Evolutionary conservation across 1,284 basidiomycete species (phyloP), one percentile per base, ranked within the genome.

Genomic region (Fomitiporia mediterranea): DNA sequence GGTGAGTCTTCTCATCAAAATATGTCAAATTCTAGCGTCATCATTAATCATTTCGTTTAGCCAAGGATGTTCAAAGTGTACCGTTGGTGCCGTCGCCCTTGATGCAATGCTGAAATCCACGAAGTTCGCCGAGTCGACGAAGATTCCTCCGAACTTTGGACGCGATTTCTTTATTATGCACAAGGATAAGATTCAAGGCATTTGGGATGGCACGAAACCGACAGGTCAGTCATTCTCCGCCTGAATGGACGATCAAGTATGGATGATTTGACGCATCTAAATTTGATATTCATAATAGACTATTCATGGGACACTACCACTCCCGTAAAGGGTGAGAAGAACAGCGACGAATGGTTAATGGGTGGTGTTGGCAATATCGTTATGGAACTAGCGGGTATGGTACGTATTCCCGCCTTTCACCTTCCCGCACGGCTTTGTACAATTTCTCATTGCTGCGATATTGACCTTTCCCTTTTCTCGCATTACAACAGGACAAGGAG

Each of bases 1-100:
- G 60, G 60, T 61, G 21, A 28, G 58, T 38, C n/a, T 23, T 19
- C 28, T 40, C 23, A 9, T 5, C 30, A 23, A 13, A 15, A 4
- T 11, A 25, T 38, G 6, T 3, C 37, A 19, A 27, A 7, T 27
- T 32, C 27, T 35, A 43, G 28, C 28, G 9, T 25, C 32, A 15
- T 35, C 9, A 27, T 8, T 6, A 46, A 56, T 25, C 2, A 15
- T 2, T 42, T 4, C 23, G 15, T 39, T 11, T 23, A 61, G 57
- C 4, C 57, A 61, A 55, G 60, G 60, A 19, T 51, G 53, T 21
- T 53, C 53, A 1, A 61, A 61, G 21, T 48, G 49, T 17, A 38
- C 51, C 28, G 39, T 61, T 5, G 56, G 57, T n/a, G 60, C 57
- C n/a, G 44, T 57, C 7, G 40, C 57, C 9, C 60, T 61, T 11